phyloP scores from a whole-genome alignment of 768 basidiomycete genomes.

The Hygrophoropsis aurantiaca region DNA sequence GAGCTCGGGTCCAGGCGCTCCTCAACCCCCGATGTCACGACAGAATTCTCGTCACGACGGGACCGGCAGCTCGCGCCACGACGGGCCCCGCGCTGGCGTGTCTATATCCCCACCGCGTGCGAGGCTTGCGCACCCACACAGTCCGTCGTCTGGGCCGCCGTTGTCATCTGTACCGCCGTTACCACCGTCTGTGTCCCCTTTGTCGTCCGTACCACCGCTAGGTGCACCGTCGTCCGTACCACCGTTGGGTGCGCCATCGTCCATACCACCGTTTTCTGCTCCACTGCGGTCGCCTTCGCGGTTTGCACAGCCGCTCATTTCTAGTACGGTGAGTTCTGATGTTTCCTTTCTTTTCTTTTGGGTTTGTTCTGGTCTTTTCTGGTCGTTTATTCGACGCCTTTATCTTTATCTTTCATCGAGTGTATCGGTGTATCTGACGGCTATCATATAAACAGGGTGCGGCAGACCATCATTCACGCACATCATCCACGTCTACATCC shows the following conservation, averaged over 20 bases:
- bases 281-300: slow-evolving; percentile 23
- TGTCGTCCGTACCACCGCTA: slow-evolving; percentile 24
- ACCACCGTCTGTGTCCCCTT: slow-evolving; percentile 15
- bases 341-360: too few species aligned
- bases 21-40: slow-evolving; percentile 5
- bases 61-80: slow-evolving; percentile 16
- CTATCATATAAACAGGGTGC: too few species aligned
- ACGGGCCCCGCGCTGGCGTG: slow-evolving; percentile 19
- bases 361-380: too few species aligned
- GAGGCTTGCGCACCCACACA: slow-evolving; percentile 27
- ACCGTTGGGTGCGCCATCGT: not conserved
- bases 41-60: slow-evolving; percentile 10
- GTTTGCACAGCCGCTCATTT: slow-evolving; percentile 18
- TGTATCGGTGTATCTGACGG: too few species aligned
- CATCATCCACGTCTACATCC: slow-evolving; percentile 2
- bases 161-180: not conserved
- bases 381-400: too few species aligned
- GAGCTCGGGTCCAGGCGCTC: slow-evolving; percentile 16
- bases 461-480: slow-evolving; percentile 11
- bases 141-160: slow-evolving; percentile 7
- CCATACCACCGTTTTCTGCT: not conserved
- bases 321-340: not conserved
- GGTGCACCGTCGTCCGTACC: not conserved
- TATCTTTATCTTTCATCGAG: too few species aligned
- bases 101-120: slow-evolving; percentile 40